Conservation (phyloP, 192 early-diverging fungal genomes). For the Powellomyces hirtus region DNA sequence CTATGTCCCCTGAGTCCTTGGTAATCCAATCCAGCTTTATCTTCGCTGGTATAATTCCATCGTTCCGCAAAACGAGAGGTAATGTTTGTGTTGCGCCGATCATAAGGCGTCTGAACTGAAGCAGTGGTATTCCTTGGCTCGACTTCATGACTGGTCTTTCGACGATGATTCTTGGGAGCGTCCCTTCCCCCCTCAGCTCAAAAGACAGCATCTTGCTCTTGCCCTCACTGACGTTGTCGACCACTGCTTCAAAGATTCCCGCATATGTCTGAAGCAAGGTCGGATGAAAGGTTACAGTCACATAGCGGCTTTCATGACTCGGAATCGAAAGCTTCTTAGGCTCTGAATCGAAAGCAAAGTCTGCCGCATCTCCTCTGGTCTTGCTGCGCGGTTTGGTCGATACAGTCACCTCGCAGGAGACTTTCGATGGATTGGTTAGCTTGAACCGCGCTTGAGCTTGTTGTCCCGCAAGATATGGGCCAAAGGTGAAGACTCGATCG, state of each 20-base stretch:
- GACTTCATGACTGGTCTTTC: conserved; percentile 45
- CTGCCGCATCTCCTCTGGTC: conserved; percentile 47
- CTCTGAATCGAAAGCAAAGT: conserved; percentile 63
- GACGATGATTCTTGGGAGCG: conserved; percentile 51
- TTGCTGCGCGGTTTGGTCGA: conserved; percentile 47
- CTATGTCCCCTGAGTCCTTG: conserved; percentile 47
- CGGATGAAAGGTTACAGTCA: conserved; percentile 57
- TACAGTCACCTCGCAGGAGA: conserved; percentile 54
- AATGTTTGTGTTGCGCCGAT: conserved; percentile 46
- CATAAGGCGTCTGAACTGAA: conserved; percentile 50
- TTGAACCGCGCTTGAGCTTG: conserved; percentile 58
- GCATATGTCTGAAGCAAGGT: conserved; percentile 58
- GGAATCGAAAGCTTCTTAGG: conserved; percentile 56
- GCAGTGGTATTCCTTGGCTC: conserved; percentile 35
- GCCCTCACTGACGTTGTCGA: conserved; percentile 54
- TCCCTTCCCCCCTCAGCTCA: conserved; percentile 61
- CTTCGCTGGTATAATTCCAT: conserved; percentile 58
- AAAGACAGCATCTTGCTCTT: conserved; percentile 49
- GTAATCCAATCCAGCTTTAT: conserved; percentile 53
- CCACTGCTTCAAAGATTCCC: conserved; percentile 59
- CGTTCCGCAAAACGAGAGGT: conserved; percentile 49
- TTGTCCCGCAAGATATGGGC: conserved; percentile 54
- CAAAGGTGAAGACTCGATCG: conserved; percentile 59
- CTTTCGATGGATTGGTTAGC: conserved; percentile 62
- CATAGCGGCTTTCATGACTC: conserved; percentile 56